Evolutionary conservation across 2,329 filamentous ascomycete genomes (phyloP).

Genomic region (Hyphodiscus sp.): DNA sequence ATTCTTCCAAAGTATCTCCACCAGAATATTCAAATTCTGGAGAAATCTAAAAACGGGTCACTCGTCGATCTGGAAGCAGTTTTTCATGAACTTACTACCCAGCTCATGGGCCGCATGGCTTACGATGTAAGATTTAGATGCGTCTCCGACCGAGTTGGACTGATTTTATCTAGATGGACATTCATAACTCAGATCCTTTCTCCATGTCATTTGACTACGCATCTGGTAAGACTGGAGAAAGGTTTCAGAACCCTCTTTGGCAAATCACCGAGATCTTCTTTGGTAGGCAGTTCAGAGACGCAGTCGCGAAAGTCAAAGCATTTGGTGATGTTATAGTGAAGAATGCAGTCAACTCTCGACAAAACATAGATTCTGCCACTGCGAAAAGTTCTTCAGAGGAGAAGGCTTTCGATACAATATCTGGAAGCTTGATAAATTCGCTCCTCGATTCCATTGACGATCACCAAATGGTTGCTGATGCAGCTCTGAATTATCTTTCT

Average conservation of each 20-base stretch:
- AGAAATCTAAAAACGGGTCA: conserved; percentile 17
- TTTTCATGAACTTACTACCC: conserved; percentile 58
- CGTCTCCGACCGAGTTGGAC: background rate
- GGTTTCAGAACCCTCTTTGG: conserved; percentile 63
- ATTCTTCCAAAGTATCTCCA: conserved; percentile 49
- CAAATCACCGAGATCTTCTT: conserved; percentile 49
- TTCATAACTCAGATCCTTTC: conserved; percentile 55
- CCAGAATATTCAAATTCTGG: conserved; percentile 36
- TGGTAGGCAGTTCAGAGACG: conserved; percentile 40
- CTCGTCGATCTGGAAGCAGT: conserved; percentile 51
- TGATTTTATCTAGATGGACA: conserved; percentile 49
- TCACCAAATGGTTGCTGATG: conserved; percentile 52
- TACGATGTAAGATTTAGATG: conserved; percentile 41
- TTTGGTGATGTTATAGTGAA: conserved; percentile 53
- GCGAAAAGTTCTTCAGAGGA: conserved; percentile 6
- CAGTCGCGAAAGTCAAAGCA: conserved; percentile 43
- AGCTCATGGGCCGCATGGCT: conserved; percentile 61
- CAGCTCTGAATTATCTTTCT: conserved; percentile 60
- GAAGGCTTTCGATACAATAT: conserved; percentile 31
- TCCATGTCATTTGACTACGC: conserved; percentile 55
- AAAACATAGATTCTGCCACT: conserved; percentile 18
- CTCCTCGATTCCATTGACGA: conserved; percentile 50
- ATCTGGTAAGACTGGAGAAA: conserved; percentile 51
- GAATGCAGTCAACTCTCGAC: conserved; percentile 41
- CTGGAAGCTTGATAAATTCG: conserved; percentile 53